Evolutionary conservation across 257 asterid species (phyloP), one percentile per base, ranked within the genome.

Genomic region (Ballota nigra): DNA sequence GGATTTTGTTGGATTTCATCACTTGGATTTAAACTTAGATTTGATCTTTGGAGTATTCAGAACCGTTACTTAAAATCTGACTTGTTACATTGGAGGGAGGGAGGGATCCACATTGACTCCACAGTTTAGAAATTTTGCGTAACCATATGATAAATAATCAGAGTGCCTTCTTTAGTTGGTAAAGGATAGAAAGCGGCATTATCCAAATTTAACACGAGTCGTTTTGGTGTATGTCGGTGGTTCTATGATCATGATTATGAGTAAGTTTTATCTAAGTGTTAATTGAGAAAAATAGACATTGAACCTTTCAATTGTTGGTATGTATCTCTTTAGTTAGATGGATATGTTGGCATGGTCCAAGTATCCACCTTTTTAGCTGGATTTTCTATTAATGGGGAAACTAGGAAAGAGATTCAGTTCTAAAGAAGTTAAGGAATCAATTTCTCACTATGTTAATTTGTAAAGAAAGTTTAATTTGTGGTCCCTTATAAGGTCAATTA

Each of bases 401-500:
- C 28, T 47, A 60, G 3, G 70, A 68, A 45, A 68, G 67, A 57
- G 43, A 67, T 64, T 68, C 72, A 52, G 41, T 64, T n/a, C 23
- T 45, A 36, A 70, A 28, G 66, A 67, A 41, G 73, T 51, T 69
- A 41, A 58, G 38, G 68, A 77, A 74, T 29, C 71, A 63, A 63
- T 47, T 69, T 76, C 57, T 61, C 58, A 45, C 57, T 22, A 51
- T 24, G 49, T 56, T 40, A 56, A 38, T 31, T 72, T 68, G 36
- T 75, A 56, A 43, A 13, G 73, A 53, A 49, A 74, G 63, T 65
- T 65, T 57, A 8, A 22, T 33, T 63, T 45, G 82, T 80, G 85
- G 83, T 83, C 83, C 85, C 79, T 45, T 10, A 16, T 5, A n/a
- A 63, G 63, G 51, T 40, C 60, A 62, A 40, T 52, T 68, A 66